Percentiles rank a stretch among this genome's conserved stretches.
These are phyloP conservation scores for Scedosporium minutisporum DNA, from an alignment of 2,329 filamentous ascomycete species.

Conservation along the genomic window DNA sequence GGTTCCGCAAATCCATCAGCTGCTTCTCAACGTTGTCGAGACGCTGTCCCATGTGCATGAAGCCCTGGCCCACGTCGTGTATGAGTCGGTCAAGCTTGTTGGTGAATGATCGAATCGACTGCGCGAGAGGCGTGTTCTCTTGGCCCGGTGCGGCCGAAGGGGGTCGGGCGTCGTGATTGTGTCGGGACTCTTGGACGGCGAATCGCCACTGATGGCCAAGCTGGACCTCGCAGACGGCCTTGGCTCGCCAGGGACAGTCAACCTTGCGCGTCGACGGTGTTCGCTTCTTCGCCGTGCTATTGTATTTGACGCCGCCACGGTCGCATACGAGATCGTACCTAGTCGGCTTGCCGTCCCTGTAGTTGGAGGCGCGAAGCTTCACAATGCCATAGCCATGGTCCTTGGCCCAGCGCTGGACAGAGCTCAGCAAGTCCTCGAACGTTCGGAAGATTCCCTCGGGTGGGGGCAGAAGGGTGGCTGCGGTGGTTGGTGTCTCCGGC, in stretches of 20 bases:
- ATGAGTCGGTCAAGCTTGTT: constrained; percentile 51
- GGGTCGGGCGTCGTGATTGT: constrained; percentile 52
- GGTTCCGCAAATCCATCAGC: constrained; percentile 42
- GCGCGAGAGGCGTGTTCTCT: constrained; percentile 47
- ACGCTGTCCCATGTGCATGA: constrained; percentile 39
- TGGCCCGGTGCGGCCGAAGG: constrained; percentile 44
- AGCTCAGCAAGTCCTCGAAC: constrained; percentile 48
- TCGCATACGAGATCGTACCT: constrained; percentile 55
- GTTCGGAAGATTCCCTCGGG: constrained; percentile 50
- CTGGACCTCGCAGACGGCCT: constrained; percentile 54
- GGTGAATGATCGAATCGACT: constrained; percentile 46
- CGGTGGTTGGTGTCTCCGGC: constrained; percentile 36
- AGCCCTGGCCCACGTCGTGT: constrained; percentile 45
- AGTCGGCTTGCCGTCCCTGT: constrained; percentile 52
- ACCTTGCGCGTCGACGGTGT: constrained; percentile 55
- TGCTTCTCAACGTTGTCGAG: constrained; percentile 44
- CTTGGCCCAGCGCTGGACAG: constrained; percentile 50
- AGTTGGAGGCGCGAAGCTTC: constrained; percentile 53
- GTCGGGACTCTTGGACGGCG: constrained; percentile 47
- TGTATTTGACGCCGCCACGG: constrained; percentile 55
- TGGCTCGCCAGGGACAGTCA: constrained; percentile 53
- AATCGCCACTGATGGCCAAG: constrained; percentile 56
- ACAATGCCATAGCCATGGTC: constrained; percentile 55
- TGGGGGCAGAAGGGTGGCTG: constrained; percentile 36
- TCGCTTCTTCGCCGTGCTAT: constrained; percentile 54